Evolutionary conservation across 2,329 filamentous ascomycete species (phyloP), one percentile per base, ranked within the genome.

Genomic region (Colletotrichum sp.): DNA sequence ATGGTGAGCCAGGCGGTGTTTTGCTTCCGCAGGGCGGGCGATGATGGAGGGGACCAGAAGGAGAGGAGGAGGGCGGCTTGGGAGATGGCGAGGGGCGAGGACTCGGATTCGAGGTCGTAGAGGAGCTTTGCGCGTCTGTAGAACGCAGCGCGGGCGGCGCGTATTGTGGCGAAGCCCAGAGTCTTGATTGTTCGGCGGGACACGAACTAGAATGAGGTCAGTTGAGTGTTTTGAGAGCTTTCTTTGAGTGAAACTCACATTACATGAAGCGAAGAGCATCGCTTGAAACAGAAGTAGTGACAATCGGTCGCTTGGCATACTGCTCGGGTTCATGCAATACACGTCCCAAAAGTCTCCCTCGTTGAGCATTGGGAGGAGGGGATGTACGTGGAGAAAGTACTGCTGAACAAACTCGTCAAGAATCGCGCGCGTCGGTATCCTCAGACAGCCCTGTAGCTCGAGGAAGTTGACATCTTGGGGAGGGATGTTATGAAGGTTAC

Each of bases 1-100:
- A 86, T 84, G 27, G 84, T 84, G 3, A 90, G 84, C 89, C 89
- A 90, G 6, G 84, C 85, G 8, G 87, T 87, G 75, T 89, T 89
- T 6, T 85, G 82, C 52, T 85, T 85, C 30, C 82, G 80, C 15
- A 77, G 52, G 6, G 82, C 82, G 16, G 82, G 82, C 8, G 79
- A 80, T 6, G 68, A 75, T 25, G 70, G 79, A 27, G 82, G 81
- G 1, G 85, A 85, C 86, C 85, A 88, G 77, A 85, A 87, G 22
- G 85, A 86, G 28, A 88, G 84, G 13, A 88, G 82, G 5, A 88
- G 81, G 1, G 85, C 83, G 2, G 86, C 83, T 77, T 88, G 87
- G 2, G 86, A 79, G 9, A 86, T 83, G 13, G 83, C 81, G 1
- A 87, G 78, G 7, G 85, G 82, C 4, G 85, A 88, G 8, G 82